Base-by-base conservation (phyloP, 306 rosid genomes). In the Erythrophleum fordii region DNA sequence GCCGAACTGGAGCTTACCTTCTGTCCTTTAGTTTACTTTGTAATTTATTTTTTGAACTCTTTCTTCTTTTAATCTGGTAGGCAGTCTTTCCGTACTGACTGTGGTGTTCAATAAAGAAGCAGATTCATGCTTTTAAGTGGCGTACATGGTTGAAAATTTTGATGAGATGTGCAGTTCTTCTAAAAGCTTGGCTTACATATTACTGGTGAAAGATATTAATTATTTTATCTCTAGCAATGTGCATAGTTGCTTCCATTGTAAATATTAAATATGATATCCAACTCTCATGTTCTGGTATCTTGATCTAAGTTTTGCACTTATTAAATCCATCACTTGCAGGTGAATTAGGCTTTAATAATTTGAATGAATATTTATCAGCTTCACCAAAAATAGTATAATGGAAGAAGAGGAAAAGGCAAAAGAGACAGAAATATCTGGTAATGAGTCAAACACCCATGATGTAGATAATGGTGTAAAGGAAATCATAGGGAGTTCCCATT, bases 331-430 rank as follows among this genome's bases (percentile, higher is more conserved):
- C 64, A 72, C 79, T 81, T 88, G 87, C 80, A 85, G 92, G 88
- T 86, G 80, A 73, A 76, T 65, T 76, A 49, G 75, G 81, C 53
- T 73, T 81, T 79, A 76, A 59, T 73, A 73, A 65, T 75, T 79
- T 78, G 85, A 77, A 83, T 73, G 84, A 78, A 67, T 81, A 74
- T 69, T 86, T 83, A 75, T 84, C 83, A 68, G 80, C 35, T 61
- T 71, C 78, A 53, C 64, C 66, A 68, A 39, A 81, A 77, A 46
- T 60, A 69, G 61, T 58, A 83, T 48, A 69, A 93, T 93, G 98
- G 97, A 91, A 72, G 97, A 91, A 87, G 96, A 92, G 74, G 98
- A 90, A 60, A 87, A 93, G 71, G 75, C 81, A 22, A 87, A 84
- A 81, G 90, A 83, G 78, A 44, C 48, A 16, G 85, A 72, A 82